These are phyloP conservation scores for Myxozyma geophila DNA, from an alignment of 805 yeast genomes.

Conservation along the genomic window DNA sequence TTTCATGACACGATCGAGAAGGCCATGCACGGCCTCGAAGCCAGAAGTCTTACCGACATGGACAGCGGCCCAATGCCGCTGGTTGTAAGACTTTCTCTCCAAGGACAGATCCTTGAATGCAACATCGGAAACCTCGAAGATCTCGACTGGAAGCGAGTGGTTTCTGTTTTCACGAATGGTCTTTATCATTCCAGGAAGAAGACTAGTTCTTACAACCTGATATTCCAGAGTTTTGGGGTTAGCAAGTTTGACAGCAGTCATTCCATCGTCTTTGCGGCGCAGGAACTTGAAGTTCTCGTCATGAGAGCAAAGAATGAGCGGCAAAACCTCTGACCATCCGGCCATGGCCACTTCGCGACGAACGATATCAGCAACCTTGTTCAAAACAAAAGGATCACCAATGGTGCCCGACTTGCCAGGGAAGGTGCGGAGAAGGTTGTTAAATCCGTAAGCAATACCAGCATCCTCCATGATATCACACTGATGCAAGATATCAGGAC, in stretches of 20 bases:
- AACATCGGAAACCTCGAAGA: constrained; percentile 94
- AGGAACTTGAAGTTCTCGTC: constrained; percentile 94
- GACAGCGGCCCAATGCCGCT: constrained; percentile 93
- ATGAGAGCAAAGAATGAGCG: constrained; percentile 92
- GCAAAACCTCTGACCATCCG: constrained; percentile 95
- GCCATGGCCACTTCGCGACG: constrained; percentile 91
- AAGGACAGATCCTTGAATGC: constrained; percentile 77
- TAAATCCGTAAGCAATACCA: constrained; percentile 94
- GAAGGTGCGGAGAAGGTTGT: constrained; percentile 81
- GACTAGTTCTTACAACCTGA: constrained; percentile 95
- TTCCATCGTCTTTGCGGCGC: constrained; percentile 71
- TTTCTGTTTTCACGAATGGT: constrained; percentile 95
- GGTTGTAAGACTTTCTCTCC: constrained; percentile 90
- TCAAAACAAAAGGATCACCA: constrained; percentile 87
- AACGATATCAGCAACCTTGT: constrained; percentile 86
- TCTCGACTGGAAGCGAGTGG: constrained; percentile 91
- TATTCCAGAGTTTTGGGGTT: constrained; percentile 97
- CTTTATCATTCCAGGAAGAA: constrained; percentile 92
- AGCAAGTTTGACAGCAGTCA: constrained; percentile 84
- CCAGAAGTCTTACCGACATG: constrained; percentile 95
- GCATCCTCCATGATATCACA: constrained; percentile 99
- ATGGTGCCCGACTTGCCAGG: constrained; percentile 74
- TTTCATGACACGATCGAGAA: constrained; percentile 93
- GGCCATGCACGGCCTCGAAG: constrained; percentile 92
- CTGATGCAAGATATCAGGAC: constrained; percentile 94